Base-by-base conservation (phyloP, 2,329 filamentous ascomycete species). In the Apiospora marii region DNA sequence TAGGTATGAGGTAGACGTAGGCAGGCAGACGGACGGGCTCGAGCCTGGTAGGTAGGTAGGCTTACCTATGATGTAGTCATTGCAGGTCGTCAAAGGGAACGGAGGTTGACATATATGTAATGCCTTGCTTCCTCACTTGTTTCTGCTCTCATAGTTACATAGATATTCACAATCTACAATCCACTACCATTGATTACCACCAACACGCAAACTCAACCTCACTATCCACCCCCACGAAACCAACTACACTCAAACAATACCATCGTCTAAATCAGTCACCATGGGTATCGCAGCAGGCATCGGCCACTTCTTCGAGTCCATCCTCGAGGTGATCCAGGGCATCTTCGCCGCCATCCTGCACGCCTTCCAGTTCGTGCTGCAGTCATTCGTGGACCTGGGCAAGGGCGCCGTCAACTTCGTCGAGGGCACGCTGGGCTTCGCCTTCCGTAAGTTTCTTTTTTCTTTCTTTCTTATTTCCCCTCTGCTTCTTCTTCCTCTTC, bases 241-340 rank as follows among this genome's bases (percentile, higher is more conserved):
- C 70, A 70, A 67, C 6, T 41, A 8, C 37, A 41, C 10, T 10
- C 37, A 41, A 8, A 10, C 10, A 41, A 41, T 41, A 41, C 37
- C 37, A 10, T 10, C 30, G 27, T 14, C 13, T 16, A 34, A 58
- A 67, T 8, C 41, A 69, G 61, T 37, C 51, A 76, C 34, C 48
- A 81, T 81, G 80, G 76, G 78, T 73, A 76, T 81, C 71, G 70
- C 79, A 74, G 76, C 79, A 22, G 79, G 79, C 71, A 69, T 81
- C 70, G 73, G 74, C 37, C 80, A 81, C 74, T 77, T 80, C 74
- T 70, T 77, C 73, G 53, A 78, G 69, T 77, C 77, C 8, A 71
- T 79, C 73, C 27, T 74, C 27, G 77, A 79, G 75, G 71, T 76
- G 22, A 71, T 79, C 73, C 76, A 75, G 48, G 77, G 78, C 71